phyloP scores from a whole-genome alignment of 2,329 filamentous ascomycete genomes.

The Colletotrichum higginsianum region DNA sequence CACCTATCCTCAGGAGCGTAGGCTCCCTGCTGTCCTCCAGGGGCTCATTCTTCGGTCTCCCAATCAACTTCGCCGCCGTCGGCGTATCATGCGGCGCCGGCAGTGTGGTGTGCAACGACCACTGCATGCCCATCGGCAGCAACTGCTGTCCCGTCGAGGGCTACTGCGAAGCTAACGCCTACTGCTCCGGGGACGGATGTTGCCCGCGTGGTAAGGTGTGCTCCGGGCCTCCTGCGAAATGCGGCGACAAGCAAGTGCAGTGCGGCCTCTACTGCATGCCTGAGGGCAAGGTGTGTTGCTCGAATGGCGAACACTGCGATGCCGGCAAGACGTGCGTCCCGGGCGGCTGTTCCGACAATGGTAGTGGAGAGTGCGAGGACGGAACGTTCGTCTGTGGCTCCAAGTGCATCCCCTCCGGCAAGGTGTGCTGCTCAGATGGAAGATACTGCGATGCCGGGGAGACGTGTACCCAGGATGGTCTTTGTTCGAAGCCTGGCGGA shows the following conservation, averaged over 20 bases:
- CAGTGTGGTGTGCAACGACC: not conserved
- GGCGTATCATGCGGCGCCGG: not conserved
- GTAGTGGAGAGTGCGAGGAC: slow-evolving; percentile 44
- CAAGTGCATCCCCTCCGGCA: slow-evolving; percentile 51
- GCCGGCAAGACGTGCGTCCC: slow-evolving; percentile 48
- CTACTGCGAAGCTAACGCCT: not conserved
- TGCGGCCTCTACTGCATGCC: slow-evolving; percentile 9
- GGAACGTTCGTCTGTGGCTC: slow-evolving; percentile 47
- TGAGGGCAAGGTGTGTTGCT: not conserved
- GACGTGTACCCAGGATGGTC: slow-evolving; percentile 43
- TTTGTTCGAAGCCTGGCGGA: not conserved
- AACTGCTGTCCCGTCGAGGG: slow-evolving; percentile 1
- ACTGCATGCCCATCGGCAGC: slow-evolving; percentile 1
- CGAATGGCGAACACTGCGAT: slow-evolving; percentile 47
- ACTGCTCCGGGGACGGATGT: slow-evolving; percentile 4
- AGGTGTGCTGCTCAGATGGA: slow-evolving; percentile 50
- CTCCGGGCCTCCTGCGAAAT: not conserved
- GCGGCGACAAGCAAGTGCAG: not conserved
- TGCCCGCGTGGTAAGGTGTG: slow-evolving; percentile 8
- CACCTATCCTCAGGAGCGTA: not conserved
- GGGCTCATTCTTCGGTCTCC: not conserved
- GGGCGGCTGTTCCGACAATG: slow-evolving; percentile 50
- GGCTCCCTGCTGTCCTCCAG: not conserved
- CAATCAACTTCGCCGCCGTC: not conserved
- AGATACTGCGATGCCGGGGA: slow-evolving; percentile 51